Evolutionary conservation across 2,329 filamentous ascomycete species (phyloP), one percentile per base, ranked within the genome.

Genomic region (Colletotrichum destructivum): DNA sequence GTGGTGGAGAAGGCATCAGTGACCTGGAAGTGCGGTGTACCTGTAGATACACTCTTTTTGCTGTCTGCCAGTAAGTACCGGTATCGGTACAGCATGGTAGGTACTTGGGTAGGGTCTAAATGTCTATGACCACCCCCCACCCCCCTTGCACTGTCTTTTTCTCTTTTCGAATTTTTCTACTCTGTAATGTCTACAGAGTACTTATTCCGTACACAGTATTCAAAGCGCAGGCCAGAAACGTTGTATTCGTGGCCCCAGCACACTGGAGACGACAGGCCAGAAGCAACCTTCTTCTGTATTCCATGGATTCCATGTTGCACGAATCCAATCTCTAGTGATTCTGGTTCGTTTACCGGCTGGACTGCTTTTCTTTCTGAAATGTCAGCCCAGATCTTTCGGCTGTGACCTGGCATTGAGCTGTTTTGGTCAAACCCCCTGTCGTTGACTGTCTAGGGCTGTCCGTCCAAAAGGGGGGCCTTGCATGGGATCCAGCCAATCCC

Each of bases 341-440:
- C 54, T 9, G 31, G 21, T 40, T 13, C 31, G 38, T 26, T 42
- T 47, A 9, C 31, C 31, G n/a, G n/a, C 23, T 21, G 47, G 60
- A 35, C 54, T 21, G 42, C 23, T 23, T 12, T 23, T 21, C 21
- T 13, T 18, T 18, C 57, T 59, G 60, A 46, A 66, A 51, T 57
- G 21, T 46, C 44, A 54, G 51, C 21, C 35, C 31, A 54, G 64
- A 47, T 62, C 62, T 66, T 38, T 70, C 55, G 31, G 44, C 21
- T n/a, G 49, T 12, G 31, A n/a, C 62, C 44, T 52, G 35, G n/a
- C n/a, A 21, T 23, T n/a, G n/a, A 38, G 11, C 54, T 23, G 52
- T 52, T 31, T 40, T 23, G 60, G 46, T 31, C 35, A 35, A 49
- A 7, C 35, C 46, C 55, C 46, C 15, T 38, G 31, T 60, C 35